Evolutionary conservation across 257 asterid species (phyloP).

Genomic region (Solanum stenotomum): DNA sequence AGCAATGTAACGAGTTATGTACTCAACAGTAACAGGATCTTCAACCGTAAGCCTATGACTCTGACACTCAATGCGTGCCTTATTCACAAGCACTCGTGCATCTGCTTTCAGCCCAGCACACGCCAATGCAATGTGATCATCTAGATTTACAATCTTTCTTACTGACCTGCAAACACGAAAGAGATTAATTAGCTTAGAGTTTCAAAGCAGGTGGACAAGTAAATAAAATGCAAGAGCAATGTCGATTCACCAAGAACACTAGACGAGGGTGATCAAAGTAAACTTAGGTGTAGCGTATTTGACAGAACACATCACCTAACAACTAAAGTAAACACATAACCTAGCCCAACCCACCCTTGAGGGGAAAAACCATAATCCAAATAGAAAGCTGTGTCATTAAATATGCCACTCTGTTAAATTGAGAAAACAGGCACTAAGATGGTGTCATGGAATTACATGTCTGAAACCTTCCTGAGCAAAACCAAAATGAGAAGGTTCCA

Average conservation of each 20-base stretch:
- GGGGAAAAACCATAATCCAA: background rate
- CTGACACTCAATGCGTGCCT: constrained; percentile 94
- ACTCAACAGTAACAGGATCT: constrained; percentile 96
- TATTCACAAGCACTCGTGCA: constrained; percentile 86
- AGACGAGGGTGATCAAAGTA: background rate
- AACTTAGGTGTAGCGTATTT: background rate
- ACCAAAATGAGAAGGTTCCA: background rate
- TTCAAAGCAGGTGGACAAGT: background rate
- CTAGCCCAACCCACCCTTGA: background rate
- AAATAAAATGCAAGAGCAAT: background rate
- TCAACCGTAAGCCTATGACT: constrained; percentile 79
- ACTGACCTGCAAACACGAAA: constrained; percentile 60
- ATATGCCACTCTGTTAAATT: background rate
- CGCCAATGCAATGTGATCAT: constrained; percentile 91
- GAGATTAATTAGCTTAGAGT: background rate
- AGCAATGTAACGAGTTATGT: constrained; percentile 94
- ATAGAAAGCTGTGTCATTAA: background rate
- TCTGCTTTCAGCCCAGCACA: constrained; percentile 98
- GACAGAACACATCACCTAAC: background rate
- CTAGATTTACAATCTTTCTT: constrained; percentile 89
- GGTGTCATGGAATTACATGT: background rate
- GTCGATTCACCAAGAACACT: background rate
- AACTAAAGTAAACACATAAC: background rate
- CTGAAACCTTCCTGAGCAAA: background rate
- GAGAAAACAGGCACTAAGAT: background rate